Evolutionary conservation across 106 monocot species (phyloP).

Genomic region (Acorus gramineus): DNA sequence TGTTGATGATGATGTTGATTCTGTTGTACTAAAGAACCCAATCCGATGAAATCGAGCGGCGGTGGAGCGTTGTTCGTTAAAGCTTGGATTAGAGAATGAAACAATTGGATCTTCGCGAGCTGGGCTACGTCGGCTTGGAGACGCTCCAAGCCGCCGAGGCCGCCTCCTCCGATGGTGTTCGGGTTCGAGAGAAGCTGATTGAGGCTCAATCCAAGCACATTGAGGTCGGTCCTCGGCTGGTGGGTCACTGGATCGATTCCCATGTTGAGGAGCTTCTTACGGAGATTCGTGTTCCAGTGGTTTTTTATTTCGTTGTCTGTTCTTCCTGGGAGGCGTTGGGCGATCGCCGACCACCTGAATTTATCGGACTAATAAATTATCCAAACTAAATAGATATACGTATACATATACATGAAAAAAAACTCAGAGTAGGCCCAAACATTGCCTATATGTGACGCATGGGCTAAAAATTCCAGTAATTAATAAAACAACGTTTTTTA

Average conservation of each 20-base stretch:
- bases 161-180: not conserved
- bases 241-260: constrained; percentile 60
- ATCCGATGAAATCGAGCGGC: constrained; percentile 2
- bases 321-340: constrained; percentile 23
- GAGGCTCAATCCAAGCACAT: constrained; percentile 15
- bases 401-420: no score
- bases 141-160: constrained; percentile 1
- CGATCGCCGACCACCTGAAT: constrained; percentile 50
- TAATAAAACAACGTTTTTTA: not conserved
- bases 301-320: constrained; percentile 76
- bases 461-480: not conserved
- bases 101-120: constrained; percentile 23
- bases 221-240: constrained; percentile 21
- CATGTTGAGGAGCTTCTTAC: constrained; percentile 47
- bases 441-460: no score
- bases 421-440: no score
- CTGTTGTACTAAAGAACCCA: not conserved
- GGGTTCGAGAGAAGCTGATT: constrained; percentile 17
- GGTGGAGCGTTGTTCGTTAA: constrained; percentile 8
- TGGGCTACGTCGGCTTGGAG: constrained; percentile 17
- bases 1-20: not conserved
- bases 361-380: no score
- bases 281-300: constrained; percentile 66
- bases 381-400: no score
- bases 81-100: constrained; percentile 27